Base-by-base conservation (phyloP, 2,329 filamentous ascomycete genomes). In the Fusarium heterosporum region DNA sequence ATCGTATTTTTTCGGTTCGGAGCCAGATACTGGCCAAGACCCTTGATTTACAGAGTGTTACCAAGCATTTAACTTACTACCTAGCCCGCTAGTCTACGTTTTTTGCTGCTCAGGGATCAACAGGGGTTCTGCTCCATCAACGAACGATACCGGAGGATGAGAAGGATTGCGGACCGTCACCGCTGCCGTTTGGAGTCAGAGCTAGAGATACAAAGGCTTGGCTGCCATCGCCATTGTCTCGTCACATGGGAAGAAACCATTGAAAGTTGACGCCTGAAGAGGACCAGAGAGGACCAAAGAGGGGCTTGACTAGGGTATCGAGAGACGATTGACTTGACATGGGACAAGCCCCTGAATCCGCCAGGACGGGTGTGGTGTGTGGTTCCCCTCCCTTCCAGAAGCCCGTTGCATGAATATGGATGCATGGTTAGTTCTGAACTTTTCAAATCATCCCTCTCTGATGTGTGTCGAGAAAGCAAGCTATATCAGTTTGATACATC, bases 261-360 rank as follows among this genome's bases (percentile, higher is more conserved):
- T 43, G 61, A n/a, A 49, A 53, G 32, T 66, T 69, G 65, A 59
- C 61, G 56, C 56, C 65, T 26, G 62, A 63, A 47, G 43, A 58
- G 48, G 58, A 58, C 17, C 43, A 8, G 26, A 22, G 26, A 46
- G 13, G n/a, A 32, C 19, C 28, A 17, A 59, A 22, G 59, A 43
- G 53, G 42, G 51, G 47, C 4, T 13, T 30, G 30, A 39, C 55
- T 25, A 41, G 47, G 56, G 55, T 43, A 19, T 53, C 36, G 30
- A 50, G 49, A 36, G 51, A 32, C 48, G 61, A 52, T 51, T 52
- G 63, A 55, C 53, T 55, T 47, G 51, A 57, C 64, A 68, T 64
- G 65, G 55, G 55, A 66, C 59, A 53, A 63, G 65, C 66, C 66
- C 66, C 66, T 68, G 66, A 68, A 68, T 69, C 66, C 65, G 57